Evolutionary conservation across 805 yeast genomes (phyloP).

Genomic region (Dipodascopsis uninucleata): DNA sequence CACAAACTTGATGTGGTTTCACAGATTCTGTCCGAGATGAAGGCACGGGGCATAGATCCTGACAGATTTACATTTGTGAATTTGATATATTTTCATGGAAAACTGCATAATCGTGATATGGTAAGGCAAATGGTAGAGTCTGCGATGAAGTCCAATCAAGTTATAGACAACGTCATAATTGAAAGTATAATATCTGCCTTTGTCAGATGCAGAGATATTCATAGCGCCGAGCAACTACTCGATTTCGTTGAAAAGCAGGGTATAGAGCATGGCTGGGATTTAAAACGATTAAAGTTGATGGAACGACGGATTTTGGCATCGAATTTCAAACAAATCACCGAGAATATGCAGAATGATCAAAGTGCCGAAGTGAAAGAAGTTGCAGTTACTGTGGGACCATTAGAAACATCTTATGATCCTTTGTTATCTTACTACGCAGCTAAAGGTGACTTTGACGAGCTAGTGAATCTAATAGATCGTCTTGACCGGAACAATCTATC

Average conservation of each 20-base stretch:
- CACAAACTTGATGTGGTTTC: conserved; percentile 22
- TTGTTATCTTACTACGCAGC: conserved; percentile 29
- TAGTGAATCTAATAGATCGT: conserved; percentile 21
- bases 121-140: conserved; percentile 20
- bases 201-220: conserved; percentile 27
- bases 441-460: conserved; percentile 24
- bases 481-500: conserved; percentile 24
- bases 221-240: conserved; percentile 31
- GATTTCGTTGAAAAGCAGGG: conserved; percentile 16
- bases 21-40: conserved; percentile 28
- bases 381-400: conserved; percentile 27
- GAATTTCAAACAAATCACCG: conserved; percentile 9
- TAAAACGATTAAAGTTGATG: conserved; percentile 3
- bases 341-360: conserved; percentile 1
- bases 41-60: conserved; percentile 22
- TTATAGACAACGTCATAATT: conserved; percentile 32
- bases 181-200: conserved; percentile 29
- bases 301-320: conserved; percentile 4
- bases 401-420: conserved; percentile 23
- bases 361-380: conserved; percentile 18
- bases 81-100: conserved; percentile 12
- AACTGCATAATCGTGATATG: conserved; percentile 19
- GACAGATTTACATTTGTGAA: conserved; percentile 36
- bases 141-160: conserved; percentile 25
- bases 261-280: conserved; percentile 8